These are phyloP conservation scores for Saccharomycopsis javanensis DNA, from an alignment of 805 yeast species.

Conservation along the genomic window DNA sequence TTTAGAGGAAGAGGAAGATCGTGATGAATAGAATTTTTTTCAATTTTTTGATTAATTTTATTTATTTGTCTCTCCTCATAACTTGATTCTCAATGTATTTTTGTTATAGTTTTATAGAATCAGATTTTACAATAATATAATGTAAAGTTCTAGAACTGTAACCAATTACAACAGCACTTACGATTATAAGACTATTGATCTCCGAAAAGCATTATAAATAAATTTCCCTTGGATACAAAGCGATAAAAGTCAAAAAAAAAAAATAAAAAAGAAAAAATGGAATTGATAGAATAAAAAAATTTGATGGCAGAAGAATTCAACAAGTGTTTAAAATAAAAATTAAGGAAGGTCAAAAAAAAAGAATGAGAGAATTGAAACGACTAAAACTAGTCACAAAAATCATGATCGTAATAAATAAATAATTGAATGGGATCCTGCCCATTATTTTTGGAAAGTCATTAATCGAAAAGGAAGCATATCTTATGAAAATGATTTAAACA, in stretches of 20 bases:
- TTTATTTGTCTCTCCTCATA: too few species aligned
- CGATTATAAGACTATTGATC: too few species aligned
- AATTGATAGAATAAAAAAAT: background rate
- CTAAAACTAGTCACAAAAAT: background rate
- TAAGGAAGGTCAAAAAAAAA: background rate
- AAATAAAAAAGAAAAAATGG: background rate
- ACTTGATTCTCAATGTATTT: too few species aligned
- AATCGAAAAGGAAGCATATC: background rate
- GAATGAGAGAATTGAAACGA: background rate
- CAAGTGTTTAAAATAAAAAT: background rate
- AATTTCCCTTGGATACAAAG: background rate
- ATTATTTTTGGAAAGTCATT: background rate
- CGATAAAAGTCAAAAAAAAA: background rate
- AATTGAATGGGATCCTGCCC: constrained; percentile 2
- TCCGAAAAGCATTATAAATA: background rate
- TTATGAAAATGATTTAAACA: background rate
- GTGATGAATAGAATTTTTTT: background rate
- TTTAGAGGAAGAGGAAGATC: constrained; percentile 48
- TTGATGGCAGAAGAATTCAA: background rate
- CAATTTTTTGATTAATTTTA: background rate
- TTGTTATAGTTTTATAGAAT: too few species aligned
- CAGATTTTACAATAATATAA: too few species aligned
- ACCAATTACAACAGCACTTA: too few species aligned
- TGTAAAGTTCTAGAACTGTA: too few species aligned
- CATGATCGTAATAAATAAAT: background rate